phyloP scores from a whole-genome alignment of 257 asterid species.

The Mitragyna speciosa region DNA sequence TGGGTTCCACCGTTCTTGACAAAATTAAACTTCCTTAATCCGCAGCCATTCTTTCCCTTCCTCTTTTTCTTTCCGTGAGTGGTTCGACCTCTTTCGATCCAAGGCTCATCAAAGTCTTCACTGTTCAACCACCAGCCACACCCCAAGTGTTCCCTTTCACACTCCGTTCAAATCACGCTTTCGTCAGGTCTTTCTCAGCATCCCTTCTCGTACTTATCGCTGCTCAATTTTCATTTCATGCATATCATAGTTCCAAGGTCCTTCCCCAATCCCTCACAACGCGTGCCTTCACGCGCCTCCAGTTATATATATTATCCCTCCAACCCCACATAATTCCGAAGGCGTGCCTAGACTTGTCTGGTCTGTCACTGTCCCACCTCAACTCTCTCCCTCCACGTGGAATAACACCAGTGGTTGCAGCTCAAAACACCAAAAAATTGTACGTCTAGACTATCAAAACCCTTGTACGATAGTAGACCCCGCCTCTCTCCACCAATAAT shows the following conservation, averaged over 20 bases:
- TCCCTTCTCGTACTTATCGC: conserved; percentile 31
- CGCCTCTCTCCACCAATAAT: conserved; percentile 50
- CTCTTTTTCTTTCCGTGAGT: too few relatives aligned
- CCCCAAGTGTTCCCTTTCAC: neutral
- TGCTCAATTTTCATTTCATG: conserved; percentile 39
- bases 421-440: conserved; percentile 12
- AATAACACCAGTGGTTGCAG: conserved; percentile 11
- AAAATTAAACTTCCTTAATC: too few relatives aligned
- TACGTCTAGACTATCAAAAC: conserved; percentile 12
- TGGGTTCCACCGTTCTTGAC: conserved; percentile 4
- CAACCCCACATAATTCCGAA: neutral
- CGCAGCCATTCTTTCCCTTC: neutral
- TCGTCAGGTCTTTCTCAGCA: neutral
- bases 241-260: conserved; percentile 19
- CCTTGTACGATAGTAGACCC: neutral
- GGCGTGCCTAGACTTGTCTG: conserved; percentile 12
- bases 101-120: neutral
- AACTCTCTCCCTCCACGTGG: neutral
- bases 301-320: too few relatives aligned
- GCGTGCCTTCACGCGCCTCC: conserved; percentile 10
- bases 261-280: neutral
- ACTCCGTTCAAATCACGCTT: neutral
- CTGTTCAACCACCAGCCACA: neutral
- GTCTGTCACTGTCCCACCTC: neutral
- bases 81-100: too few relatives aligned